Conservation (phyloP, 768 basidiomycete species). For the Phlebiopsis gigantea region DNA sequence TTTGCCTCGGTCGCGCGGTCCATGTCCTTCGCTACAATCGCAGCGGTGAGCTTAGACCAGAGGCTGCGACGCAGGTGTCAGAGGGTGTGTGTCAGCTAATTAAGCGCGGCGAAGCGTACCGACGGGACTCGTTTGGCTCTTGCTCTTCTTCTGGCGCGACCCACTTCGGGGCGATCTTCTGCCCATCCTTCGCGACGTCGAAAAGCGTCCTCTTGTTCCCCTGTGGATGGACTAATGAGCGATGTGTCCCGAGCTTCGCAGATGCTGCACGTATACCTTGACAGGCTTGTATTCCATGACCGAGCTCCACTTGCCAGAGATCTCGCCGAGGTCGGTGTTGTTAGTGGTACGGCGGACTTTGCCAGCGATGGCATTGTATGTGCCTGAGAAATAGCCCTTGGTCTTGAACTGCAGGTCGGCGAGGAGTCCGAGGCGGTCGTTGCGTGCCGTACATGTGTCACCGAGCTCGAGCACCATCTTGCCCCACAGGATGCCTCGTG, state of each 20-base stretch:
- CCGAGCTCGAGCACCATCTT: slow-evolving; percentile 97
- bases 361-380: slow-evolving; percentile 88
- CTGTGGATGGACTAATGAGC: background rate
- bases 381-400: slow-evolving; percentile 97
- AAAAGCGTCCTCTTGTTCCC: slow-evolving; percentile 75
- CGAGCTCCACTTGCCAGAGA: slow-evolving; percentile 88
- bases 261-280: slow-evolving; percentile 41
- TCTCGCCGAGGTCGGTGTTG: slow-evolving; percentile 69
- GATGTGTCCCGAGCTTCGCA: background rate
- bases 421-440: slow-evolving; percentile 64
- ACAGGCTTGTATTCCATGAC: slow-evolving; percentile 77
- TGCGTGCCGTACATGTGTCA: slow-evolving; percentile 80
- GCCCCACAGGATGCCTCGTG: slow-evolving; percentile 79
- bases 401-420: slow-evolving; percentile 97
- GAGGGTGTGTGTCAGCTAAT: background rate
- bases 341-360: slow-evolving; percentile 55
- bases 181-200: slow-evolving; percentile 73
- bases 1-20: slow-evolving; percentile 91
- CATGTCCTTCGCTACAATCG: slow-evolving; percentile 88
- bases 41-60: slow-evolving; percentile 80
- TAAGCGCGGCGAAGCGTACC: slow-evolving; percentile 37
- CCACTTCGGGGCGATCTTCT: slow-evolving; percentile 71
- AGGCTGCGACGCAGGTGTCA: slow-evolving; percentile 38
- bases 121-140: slow-evolving; percentile 84
- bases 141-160: slow-evolving; percentile 86